These are phyloP conservation scores for Laguncularia racemosa DNA, from an alignment of 345 rosid species.

Conservation along the genomic window DNA sequence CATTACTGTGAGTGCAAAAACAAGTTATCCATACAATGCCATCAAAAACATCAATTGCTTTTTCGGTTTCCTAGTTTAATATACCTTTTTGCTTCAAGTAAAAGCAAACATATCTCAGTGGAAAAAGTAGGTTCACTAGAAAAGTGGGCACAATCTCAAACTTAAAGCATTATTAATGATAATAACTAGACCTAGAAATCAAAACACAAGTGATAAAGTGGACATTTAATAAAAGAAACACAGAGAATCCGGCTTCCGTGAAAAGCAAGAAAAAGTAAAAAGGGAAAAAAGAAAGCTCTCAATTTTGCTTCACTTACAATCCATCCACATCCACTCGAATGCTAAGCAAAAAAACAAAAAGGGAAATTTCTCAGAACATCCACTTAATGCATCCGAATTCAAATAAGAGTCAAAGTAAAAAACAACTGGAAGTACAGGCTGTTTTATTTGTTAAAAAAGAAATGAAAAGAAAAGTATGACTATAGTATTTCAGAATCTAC, in stretches of 20 bases:
- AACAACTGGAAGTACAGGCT: not conserved
- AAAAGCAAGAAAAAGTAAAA: slow-evolving; percentile 14
- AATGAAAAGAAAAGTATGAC: not conserved
- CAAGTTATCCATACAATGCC: slow-evolving; percentile 12
- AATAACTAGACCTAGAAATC: slow-evolving; percentile 11
- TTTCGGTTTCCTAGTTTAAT: slow-evolving; percentile 4
- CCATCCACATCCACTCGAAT: slow-evolving; percentile 3
- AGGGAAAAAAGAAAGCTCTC: slow-evolving; percentile 4
- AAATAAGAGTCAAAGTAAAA: not conserved
- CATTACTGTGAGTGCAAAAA: slow-evolving; percentile 58
- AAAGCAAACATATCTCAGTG: slow-evolving; percentile 8
- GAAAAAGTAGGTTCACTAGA: slow-evolving; percentile 4
- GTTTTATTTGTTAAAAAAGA: not conserved
- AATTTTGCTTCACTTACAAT: slow-evolving; percentile 16
- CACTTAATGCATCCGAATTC: not conserved
- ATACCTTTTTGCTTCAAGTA: not conserved
- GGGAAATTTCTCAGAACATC: slow-evolving; percentile 9
- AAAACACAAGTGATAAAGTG: slow-evolving; percentile 16
- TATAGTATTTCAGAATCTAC: slow-evolving; percentile 16
- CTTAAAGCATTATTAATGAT: not conserved
- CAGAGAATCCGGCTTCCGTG: slow-evolving; percentile 19
- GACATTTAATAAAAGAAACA: slow-evolving; percentile 15
- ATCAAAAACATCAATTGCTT: not conserved
- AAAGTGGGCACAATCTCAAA: slow-evolving; percentile 8
- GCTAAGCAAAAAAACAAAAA: slow-evolving; percentile 3